Evolutionary conservation across 371 early-diverging fungal species (phyloP), one percentile per base, ranked within the genome.

Genomic region (Coemansia sp.): DNA sequence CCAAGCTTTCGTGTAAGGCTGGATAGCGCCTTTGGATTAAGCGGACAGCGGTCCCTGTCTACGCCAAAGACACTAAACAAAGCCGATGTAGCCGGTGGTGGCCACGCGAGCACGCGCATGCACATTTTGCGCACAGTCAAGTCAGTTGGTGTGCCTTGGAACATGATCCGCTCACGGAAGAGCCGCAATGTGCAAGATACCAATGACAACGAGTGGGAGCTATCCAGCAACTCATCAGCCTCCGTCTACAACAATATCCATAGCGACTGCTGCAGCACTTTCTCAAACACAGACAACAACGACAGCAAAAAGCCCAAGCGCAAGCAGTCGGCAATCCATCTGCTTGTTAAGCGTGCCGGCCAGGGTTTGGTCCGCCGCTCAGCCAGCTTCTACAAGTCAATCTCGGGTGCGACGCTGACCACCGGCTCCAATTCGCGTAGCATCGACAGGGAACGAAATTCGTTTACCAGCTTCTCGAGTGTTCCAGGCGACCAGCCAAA

Each of bases 321-420:
- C 56, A 69, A 76, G 65, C 62, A 61, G 6, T 76, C 76, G 15
- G 32, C 54, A 12, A 51, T 76, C 32, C 69, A 75, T 11, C 39
- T 62, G 29, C 48, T 76, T 59, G 70, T 74, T 17, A 78, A 66
- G 65, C 74, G 77, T 24, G 78, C 78, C 1, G 70, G 78, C 6
- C 66, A 61, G 17, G 66, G 70, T 15, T 61, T 78, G 21, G 55
- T 78, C 8, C 76, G 78, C 19, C 75, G 70, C 53, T 78, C 78
- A 2, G 57, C 70, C 62, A 78, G 78, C 58, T 66, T 78, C 39
- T 78, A 57, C 76, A 73, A 69, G 36, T 48, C 62, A 8, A 44
- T 70, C 36, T 64, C 74, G 11, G 63, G 73, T 24, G 13, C 69
- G 0, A 13, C 57, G n/a, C 8, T 28, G 24, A 29, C 15, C 52